Percentiles rank a stretch among this genome's conserved stretches.
Conservation (phyloP, 371 early-diverging fungal species). For the Apophysomyces elegans region DNA sequence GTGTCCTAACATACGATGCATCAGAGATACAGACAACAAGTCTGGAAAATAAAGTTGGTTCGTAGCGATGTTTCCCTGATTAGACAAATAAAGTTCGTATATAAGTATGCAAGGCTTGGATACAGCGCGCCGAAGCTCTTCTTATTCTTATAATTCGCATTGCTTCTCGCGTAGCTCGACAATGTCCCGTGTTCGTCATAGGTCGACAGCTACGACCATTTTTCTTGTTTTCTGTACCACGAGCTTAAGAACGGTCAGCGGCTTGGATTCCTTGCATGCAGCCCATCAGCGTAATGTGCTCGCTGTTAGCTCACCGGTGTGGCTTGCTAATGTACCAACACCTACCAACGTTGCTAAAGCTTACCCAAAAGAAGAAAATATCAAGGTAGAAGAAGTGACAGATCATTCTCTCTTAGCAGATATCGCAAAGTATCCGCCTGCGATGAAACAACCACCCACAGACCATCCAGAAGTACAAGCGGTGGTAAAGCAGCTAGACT, state of each 20-base stretch:
- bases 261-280: slow-evolving; percentile 1
- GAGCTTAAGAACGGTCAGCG: background rate
- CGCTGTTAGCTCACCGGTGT: slow-evolving; percentile 16
- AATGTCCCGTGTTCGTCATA: background rate
- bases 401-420: slow-evolving; percentile 5
- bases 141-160: background rate
- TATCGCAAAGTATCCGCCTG: slow-evolving; percentile 19
- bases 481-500: slow-evolving; percentile 37
- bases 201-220: background rate
- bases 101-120: too few species aligned
- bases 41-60: too few species aligned
- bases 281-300: background rate
- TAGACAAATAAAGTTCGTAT: too few species aligned
- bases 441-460: slow-evolving; percentile 19
- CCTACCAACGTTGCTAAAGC: slow-evolving; percentile 10
- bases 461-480: slow-evolving; percentile 39
- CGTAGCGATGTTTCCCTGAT: too few species aligned
- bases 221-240: background rate
- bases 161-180: background rate
- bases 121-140: too few species aligned
- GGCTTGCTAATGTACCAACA: slow-evolving; percentile 9
- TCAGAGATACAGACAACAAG: too few species aligned
- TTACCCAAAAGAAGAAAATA: slow-evolving; percentile 1
- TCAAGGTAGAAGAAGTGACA: background rate
- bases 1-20: too few species aligned